These are phyloP conservation scores for Daldinia sp. DNA, from an alignment of 2,329 filamentous ascomycete species.

Conservation along the genomic window DNA sequence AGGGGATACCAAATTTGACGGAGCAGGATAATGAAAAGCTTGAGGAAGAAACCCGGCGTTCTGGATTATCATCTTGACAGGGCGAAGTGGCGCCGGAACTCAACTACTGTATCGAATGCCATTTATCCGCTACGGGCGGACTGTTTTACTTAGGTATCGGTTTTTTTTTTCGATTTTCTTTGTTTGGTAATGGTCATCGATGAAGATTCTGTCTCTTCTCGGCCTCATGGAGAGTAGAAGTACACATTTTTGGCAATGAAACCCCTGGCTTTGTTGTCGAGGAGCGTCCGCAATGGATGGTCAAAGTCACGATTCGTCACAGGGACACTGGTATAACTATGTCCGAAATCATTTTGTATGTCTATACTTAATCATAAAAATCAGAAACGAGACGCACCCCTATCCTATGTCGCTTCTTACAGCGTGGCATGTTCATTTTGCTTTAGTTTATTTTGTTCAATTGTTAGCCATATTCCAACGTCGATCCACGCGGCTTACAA, in stretches of 20 bases:
- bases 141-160: background rate
- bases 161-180: conserved; percentile 4
- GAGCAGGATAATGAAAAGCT: conserved; percentile 34
- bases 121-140: conserved; percentile 25
- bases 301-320: background rate
- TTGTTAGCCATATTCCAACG: background rate
- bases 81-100: conserved; percentile 19
- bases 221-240: conserved; percentile 8
- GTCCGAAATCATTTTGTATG: background rate
- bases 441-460: too few relatives aligned
- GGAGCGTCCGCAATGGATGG: conserved; percentile 3
- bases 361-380: background rate
- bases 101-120: conserved; percentile 18
- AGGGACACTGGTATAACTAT: background rate
- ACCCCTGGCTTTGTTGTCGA: conserved; percentile 7
- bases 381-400: background rate
- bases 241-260: conserved; percentile 23
- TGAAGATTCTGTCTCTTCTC: conserved; percentile 11
- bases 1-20: conserved; percentile 28
- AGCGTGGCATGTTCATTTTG: too few relatives aligned
- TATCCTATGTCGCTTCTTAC: background rate
- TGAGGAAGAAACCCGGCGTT: conserved; percentile 35
- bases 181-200: conserved; percentile 11
- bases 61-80: conserved; percentile 26
- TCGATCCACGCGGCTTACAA: background rate